Conservation (phyloP, 1,139 yeast species). For the Yamadazyma sp. region DNA sequence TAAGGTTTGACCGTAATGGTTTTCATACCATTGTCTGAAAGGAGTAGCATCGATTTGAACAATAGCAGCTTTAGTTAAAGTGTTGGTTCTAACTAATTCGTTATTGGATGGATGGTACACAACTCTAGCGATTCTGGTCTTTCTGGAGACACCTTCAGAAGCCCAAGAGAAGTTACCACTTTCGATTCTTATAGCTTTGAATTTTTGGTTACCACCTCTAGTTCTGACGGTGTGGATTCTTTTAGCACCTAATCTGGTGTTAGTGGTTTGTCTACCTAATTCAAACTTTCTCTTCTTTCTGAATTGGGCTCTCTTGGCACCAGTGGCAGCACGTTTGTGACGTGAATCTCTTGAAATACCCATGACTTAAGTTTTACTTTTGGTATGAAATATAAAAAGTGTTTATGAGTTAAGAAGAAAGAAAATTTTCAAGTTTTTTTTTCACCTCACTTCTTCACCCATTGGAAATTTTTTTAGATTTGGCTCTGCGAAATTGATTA, state of each 20-base stretch:
- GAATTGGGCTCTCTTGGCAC: constrained; percentile 99
- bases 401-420: constrained; percentile 5
- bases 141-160: constrained; percentile 96
- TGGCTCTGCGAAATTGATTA: too few relatives aligned
- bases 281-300: constrained; percentile 99
- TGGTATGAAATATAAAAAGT: constrained; percentile 5
- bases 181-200: constrained; percentile 99
- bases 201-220: constrained; percentile 99
- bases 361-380: constrained; percentile 46
- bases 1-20: constrained; percentile 92
- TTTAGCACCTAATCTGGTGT: constrained; percentile 99
- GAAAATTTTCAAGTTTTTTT: constrained; percentile 5
- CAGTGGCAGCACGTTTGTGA: constrained; percentile 99
- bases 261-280: constrained; percentile 99
- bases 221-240: constrained; percentile 99
- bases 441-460: constrained; percentile 1
- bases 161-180: constrained; percentile 99
- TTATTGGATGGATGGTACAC: constrained; percentile 99
- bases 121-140: constrained; percentile 98
- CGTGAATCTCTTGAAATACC: constrained; percentile 99
- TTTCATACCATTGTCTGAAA: constrained; percentile 99
- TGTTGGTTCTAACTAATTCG: constrained; percentile 99
- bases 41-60: constrained; percentile 99
- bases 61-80: constrained; percentile 97
- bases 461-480: constrained; percentile 1